Evolutionary conservation across 768 basidiomycete genomes (phyloP).

Genomic region (Leccinum broughii): DNA sequence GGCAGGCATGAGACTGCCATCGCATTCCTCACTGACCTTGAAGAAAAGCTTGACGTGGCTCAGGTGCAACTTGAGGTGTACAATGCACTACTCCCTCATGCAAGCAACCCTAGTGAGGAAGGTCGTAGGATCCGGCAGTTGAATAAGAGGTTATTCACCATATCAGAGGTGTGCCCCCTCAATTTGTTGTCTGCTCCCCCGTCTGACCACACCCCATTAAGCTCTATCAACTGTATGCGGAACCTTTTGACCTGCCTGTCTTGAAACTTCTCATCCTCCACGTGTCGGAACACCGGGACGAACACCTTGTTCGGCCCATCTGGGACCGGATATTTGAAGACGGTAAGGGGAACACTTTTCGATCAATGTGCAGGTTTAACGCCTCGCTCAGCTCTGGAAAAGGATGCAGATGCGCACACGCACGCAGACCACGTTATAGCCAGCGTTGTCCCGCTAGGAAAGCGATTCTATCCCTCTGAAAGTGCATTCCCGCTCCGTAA

Average conservation of each 20-base stretch:
- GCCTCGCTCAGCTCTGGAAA: slow-evolving; percentile 47
- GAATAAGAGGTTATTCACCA: slow-evolving; percentile 63
- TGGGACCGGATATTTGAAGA: slow-evolving; percentile 89
- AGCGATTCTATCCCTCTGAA: slow-evolving; percentile 89
- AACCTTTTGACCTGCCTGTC: slow-evolving; percentile 79
- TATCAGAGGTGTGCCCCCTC: slow-evolving; percentile 70
- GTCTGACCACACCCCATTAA: slow-evolving; percentile 33
- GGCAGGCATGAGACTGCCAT: slow-evolving; percentile 88
- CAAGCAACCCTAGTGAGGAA: slow-evolving; percentile 59
- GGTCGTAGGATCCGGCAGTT: slow-evolving; percentile 63
- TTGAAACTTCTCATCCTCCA: slow-evolving; percentile 90
- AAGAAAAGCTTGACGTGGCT: slow-evolving; percentile 96
- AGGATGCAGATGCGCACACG: slow-evolving; percentile 52
- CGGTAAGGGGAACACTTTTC: slow-evolving; percentile 44
- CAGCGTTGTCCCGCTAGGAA: slow-evolving; percentile 70
- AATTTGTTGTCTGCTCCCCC: slow-evolving; percentile 1
- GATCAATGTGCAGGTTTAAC: slow-evolving; percentile 8
- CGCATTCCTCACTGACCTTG: slow-evolving; percentile 83
- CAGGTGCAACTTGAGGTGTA: slow-evolving; percentile 95
- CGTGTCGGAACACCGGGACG: slow-evolving; percentile 90
- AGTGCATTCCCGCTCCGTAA: slow-evolving; percentile 85
- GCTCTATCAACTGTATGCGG: slow-evolving; percentile 88
- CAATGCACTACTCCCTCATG: slow-evolving; percentile 60
- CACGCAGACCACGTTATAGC: slow-evolving; percentile 64
- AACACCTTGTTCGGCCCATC: slow-evolving; percentile 74